Evolutionary conservation across 768 basidiomycete genomes (phyloP), one percentile per base, ranked within the genome.

Genomic region (Ephemerocybe angulata): DNA sequence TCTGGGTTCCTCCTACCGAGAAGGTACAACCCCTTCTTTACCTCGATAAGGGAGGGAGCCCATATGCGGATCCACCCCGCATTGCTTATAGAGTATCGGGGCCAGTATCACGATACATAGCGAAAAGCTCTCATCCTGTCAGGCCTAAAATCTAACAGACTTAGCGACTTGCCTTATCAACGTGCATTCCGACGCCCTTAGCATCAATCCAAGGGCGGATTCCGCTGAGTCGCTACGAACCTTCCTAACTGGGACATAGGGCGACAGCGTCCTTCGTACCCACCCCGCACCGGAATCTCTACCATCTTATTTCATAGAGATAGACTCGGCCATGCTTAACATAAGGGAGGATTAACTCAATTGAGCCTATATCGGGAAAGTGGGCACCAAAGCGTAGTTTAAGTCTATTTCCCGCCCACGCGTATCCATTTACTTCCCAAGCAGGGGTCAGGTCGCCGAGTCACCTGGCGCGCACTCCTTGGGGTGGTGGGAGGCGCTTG

Each of bases 81-180:
- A 35, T 31, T 31, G 25, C 30, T 29, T 29, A 7, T 50, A 29
- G 30, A 17, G 30, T n/a, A 22, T 19, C 48, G 48, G 31, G 11
- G 31, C 12, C 27, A 29, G 13, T 50, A 50, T 33, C 25, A 28
- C 10, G 29, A 19, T 35, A 10, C 30, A 50, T n/a, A 35, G 50
- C 37, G 35, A 52, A 38, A 40, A 40, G n/a, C 13, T n/a, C 50
- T 52, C 50, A 40, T 21, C 21, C 40, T 52, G 37, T 52, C 40
- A 40, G 50, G 40, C 28, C 19, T 52, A 52, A 40, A 50, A 50
- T 50, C 48, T 50, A 52, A 38, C 50, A 52, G n/a, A 29, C 50
- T 38, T 35, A 27, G 37, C 22, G 35, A 37, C 11, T 42, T 50
- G 13, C 48, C 48, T 29, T 50, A 35, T 50, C 5, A 3, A 33